A percentile compares a stretch with the other conserved stretches of the same genome.
Evolutionary conservation across 192 early-diverging fungal species (phyloP).

Genomic region (Podila horticola): DNA sequence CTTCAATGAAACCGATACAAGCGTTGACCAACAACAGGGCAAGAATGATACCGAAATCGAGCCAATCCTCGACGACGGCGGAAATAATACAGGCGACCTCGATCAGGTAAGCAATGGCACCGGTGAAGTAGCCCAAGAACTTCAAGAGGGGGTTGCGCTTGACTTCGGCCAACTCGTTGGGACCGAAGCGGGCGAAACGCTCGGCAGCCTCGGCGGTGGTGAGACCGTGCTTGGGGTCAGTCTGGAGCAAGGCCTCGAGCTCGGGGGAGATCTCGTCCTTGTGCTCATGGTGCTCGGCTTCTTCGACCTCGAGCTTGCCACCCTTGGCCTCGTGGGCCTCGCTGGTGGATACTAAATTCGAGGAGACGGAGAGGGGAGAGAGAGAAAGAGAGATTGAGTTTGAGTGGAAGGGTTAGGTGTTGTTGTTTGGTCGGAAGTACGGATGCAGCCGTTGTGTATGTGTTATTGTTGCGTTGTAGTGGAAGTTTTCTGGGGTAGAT

Average conservation of each 20-base stretch:
- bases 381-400: no score
- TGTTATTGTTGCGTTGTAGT: no score
- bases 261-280: constrained; percentile 84
- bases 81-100: constrained; percentile 89
- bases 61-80: constrained; percentile 70
- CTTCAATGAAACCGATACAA: constrained; percentile 92
- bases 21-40: constrained; percentile 88
- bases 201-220: constrained; percentile 76
- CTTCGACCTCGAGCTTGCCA: constrained; percentile 66
- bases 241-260: constrained; percentile 83
- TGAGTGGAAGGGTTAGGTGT: no score
- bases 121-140: constrained; percentile 88
- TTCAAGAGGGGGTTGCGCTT: constrained; percentile 88
- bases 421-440: no score
- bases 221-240: constrained; percentile 82
- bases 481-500: no score
- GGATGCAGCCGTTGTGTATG: no score
- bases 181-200: constrained; percentile 80
- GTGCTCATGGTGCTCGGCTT: constrained; percentile 79
- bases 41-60: constrained; percentile 88
- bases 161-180: constrained; percentile 84
- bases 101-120: constrained; percentile 91
- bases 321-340: constrained; percentile 16
- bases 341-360: no score
- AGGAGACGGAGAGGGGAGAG: no score